Conservation (phyloP, 1,139 yeast genomes). For the Saccharomyces uvarum region DNA sequence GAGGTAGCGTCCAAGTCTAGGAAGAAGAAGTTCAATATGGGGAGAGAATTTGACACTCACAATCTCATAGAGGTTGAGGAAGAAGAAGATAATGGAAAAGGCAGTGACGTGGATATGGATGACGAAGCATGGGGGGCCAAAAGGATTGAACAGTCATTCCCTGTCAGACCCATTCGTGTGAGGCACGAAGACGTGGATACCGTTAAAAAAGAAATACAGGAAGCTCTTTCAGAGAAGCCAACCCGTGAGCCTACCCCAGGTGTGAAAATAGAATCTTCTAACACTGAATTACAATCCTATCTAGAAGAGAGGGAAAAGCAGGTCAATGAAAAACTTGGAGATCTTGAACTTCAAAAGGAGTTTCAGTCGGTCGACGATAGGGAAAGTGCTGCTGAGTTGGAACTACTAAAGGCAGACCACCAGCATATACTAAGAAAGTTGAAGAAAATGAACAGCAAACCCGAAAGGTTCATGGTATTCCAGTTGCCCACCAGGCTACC, state of each 20-base stretch:
- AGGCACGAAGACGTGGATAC: conserved; percentile 34
- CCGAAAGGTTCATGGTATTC: conserved; percentile 45
- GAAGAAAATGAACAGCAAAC: conserved; percentile 31
- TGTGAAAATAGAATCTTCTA: conserved; percentile 13
- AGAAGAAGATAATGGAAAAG: conserved; percentile 36
- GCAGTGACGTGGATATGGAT: conserved; percentile 23
- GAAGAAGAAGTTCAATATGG: conserved; percentile 51
- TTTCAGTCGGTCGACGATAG: conserved; percentile 25
- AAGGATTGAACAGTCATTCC: conserved; percentile 40
- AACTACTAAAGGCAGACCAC: conserved; percentile 33
- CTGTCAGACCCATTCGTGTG: conserved; percentile 43
- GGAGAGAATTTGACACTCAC: conserved; percentile 41
- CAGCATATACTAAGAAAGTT: conserved; percentile 30
- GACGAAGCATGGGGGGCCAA: conserved; percentile 28
- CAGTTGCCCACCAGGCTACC: conserved; percentile 73
- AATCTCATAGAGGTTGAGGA: conserved; percentile 12
- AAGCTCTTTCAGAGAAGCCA: conserved; percentile 23
- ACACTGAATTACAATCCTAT: conserved; percentile 14
- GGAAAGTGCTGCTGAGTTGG: conserved; percentile 33
- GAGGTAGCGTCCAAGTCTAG: conserved; percentile 31
- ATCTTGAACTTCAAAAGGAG: not conserved
- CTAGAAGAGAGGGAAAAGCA: not conserved
- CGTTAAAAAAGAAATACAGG: conserved; percentile 19
- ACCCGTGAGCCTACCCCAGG: conserved; percentile 29
- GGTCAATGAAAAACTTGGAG: not conserved